A percentile compares a stretch with the other conserved stretches of the same genome.
Evolutionary conservation across 2,329 filamentous ascomycete genomes (phyloP).

Genomic region (Cladosporium phlei): DNA sequence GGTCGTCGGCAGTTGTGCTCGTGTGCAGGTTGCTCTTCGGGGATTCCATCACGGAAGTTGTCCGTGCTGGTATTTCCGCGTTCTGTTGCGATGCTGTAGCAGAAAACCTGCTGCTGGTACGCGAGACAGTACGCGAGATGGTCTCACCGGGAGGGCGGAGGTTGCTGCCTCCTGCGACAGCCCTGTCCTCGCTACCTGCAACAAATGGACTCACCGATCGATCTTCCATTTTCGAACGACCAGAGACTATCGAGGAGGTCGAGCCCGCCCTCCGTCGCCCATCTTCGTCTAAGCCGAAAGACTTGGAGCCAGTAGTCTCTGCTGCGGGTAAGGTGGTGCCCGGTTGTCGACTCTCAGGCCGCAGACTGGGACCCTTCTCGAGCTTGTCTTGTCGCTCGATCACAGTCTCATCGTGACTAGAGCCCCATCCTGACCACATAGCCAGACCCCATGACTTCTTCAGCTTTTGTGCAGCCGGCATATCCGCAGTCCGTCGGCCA

Average conservation of each 20-base stretch:
- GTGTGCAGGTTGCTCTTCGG: not conserved
- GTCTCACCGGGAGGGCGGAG: not conserved
- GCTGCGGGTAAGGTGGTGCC: not conserved
- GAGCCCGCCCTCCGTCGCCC: not conserved
- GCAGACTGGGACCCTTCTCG: constrained; percentile 3
- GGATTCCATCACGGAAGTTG: not conserved
- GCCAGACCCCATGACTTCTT: constrained; percentile 64
- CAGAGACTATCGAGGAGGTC: constrained; percentile 1
- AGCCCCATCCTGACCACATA: constrained; percentile 84
- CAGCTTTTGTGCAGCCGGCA: constrained; percentile 44
- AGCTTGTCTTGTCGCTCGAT: constrained; percentile 55
- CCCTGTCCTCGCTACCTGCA: not conserved
- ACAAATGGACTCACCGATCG: constrained; percentile 8
- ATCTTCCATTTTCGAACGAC: not conserved
- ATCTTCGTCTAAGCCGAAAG: not conserved
- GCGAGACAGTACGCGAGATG: constrained; percentile 3
- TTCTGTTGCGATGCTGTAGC: not conserved
- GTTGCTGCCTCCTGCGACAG: not conserved
- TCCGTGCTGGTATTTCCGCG: not conserved
- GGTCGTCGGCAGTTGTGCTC: not conserved
- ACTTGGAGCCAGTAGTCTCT: constrained; percentile 2
- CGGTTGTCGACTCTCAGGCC: constrained; percentile 5
- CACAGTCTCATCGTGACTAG: constrained; percentile 77
- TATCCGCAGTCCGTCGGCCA: constrained; percentile 41
- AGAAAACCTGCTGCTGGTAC: constrained; percentile 2